These are phyloP conservation scores for Leishmania lainsoni DNA, from an alignment of 208 protist species.

Conservation along the genomic window DNA sequence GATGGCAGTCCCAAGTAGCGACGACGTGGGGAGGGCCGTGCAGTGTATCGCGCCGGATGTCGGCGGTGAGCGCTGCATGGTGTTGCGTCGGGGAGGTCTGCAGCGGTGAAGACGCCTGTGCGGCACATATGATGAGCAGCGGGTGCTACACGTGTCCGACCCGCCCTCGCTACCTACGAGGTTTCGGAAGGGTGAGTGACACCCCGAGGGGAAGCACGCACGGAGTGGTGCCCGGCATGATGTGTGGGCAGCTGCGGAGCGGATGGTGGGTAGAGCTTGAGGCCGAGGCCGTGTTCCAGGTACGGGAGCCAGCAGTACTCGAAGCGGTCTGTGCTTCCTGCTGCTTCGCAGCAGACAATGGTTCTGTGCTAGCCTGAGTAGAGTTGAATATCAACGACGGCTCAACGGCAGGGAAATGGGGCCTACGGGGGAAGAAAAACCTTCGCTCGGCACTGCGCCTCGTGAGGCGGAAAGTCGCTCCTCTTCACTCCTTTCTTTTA, in stretches of 20 bases:
- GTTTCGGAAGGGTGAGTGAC: background rate
- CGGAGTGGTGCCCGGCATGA: background rate
- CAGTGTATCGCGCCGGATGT: too few species aligned
- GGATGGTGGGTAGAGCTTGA: background rate
- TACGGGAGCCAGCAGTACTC: background rate
- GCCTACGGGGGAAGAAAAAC: background rate
- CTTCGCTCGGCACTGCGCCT: background rate
- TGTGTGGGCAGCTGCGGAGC: background rate
- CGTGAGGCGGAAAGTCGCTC: background rate
- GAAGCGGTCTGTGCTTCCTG: background rate
- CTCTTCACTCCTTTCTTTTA: constrained; percentile 8
- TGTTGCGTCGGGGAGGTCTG: too few species aligned
- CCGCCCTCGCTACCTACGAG: too few species aligned
- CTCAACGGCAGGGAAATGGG: background rate
- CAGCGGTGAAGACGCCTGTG: too few species aligned
- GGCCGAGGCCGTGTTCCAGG: background rate
- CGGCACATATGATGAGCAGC: too few species aligned
- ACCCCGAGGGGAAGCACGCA: background rate
- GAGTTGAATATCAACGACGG: background rate
- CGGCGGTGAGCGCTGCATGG: too few species aligned
- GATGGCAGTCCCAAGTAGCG: background rate
- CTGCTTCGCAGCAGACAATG: background rate
- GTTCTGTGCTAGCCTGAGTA: background rate
- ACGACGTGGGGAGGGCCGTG: too few species aligned
- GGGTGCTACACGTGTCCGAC: too few species aligned